Base-by-base conservation (phyloP, 176 grass and related monocot species). In the Lolium rigidum region DNA sequence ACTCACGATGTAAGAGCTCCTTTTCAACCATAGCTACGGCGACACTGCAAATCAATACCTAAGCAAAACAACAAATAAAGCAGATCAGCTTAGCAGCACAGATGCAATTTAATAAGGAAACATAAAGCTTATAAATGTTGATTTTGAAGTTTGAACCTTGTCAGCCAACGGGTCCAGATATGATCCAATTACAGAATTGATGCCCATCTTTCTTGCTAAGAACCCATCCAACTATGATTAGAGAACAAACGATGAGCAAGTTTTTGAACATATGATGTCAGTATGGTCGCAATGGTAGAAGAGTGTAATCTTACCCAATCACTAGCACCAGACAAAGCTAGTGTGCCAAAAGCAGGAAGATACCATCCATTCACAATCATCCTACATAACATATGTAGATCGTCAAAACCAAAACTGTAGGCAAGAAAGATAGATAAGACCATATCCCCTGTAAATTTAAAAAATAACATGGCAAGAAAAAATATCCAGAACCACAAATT, bases 161-260 rank as follows among this genome's bases (percentile, higher is more conserved):
- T 98, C 96, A 86, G 96, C 96, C 59, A 98, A 82, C 6, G 96
- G 96, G 64, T 98, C 96, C 82, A 98, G 89, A 82, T 98, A 98
- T 62, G 96, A 98, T 74, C 96, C 96, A 81, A 94, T 64, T 37
- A 98, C 93, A 77, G 96, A 94, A 89, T 89, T 88, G 79, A 95
- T 94, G 44, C 88, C 91, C 96, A 98, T 95, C 90, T 92, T 98
- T 83, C 96, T 98, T 47, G 96, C 96, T 88, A 98, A 87, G 85
- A 89, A 98, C 3, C 96, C 96, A 90, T 98, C 96, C 89, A 98
- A 84, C 96, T 95, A 87, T 38, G 35, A 74, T 65, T 56, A 76
- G n/a, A 87, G 46, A 85, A 86, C 16, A 89, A 28, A 90, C 28
- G 46, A 78, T 48, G 56, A 89, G 64, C 56, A 78, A 83, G 44